phyloP scores from a whole-genome alignment of 1,139 yeast species.

The Meyerozyma elateridarum region DNA sequence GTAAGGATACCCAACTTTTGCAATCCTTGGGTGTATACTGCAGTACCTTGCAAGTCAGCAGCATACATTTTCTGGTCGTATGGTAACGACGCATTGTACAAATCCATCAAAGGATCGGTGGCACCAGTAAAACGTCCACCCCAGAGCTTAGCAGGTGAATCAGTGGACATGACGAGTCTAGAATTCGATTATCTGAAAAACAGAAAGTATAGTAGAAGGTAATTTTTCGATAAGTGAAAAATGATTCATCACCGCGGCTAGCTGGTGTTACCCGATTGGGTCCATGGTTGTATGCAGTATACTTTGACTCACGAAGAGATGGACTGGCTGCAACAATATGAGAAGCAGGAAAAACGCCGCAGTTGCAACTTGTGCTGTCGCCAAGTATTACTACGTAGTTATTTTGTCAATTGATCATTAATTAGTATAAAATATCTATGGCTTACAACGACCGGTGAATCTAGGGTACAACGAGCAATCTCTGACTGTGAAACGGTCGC shows the following conservation, averaged over 20 bases:
- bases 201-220: too few species aligned
- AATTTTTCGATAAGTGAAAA: neutral
- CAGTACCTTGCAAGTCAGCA: conserved; percentile 91
- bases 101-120: conserved; percentile 94
- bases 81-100: conserved; percentile 93
- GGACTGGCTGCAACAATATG: neutral
- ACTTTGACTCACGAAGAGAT: too few species aligned
- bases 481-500: conserved; percentile 95
- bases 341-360: too few species aligned
- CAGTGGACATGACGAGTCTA: conserved; percentile 16
- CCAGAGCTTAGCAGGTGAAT: conserved; percentile 73
- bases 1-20: conserved; percentile 72
- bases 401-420: neutral
- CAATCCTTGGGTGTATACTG: conserved; percentile 86
- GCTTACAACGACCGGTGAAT: conserved; percentile 96
- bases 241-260: conserved; percentile 4
- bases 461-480: conserved; percentile 98
- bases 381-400: conserved; percentile 5
- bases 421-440: conserved; percentile 36
- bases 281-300: too few species aligned
- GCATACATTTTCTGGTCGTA: conserved; percentile 92
- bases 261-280: conserved; percentile 1
- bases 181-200: too few species aligned
- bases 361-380: too few species aligned
- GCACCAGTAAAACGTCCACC: conserved; percentile 99